Conservation (phyloP, 257 asterid genomes). For the Apocynum venetum region DNA sequence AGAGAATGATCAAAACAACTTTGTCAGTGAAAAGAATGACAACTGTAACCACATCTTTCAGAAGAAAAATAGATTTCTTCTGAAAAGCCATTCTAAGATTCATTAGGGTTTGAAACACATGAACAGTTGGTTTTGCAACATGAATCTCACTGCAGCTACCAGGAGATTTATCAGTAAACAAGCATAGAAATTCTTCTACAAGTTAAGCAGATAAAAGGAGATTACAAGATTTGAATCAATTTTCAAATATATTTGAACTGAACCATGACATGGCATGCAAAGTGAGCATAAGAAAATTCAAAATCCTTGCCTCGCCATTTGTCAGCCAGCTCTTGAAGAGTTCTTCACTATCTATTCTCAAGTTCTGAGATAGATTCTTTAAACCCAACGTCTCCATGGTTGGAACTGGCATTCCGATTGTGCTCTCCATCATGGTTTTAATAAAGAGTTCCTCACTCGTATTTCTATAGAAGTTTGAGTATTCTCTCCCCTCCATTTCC, state of each 20-base stretch:
- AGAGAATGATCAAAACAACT: background rate
- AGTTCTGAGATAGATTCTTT: conserved; percentile 53
- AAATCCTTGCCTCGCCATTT: conserved; percentile 68
- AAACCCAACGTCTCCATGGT: conserved; percentile 88
- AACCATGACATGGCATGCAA: background rate
- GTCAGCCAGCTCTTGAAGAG: conserved; percentile 86
- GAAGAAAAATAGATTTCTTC: background rate
- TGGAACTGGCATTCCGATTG: conserved; percentile 69
- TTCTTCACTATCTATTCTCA: conserved; percentile 72
- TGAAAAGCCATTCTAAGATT: background rate
- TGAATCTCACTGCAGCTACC: background rate
- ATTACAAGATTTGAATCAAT: background rate
- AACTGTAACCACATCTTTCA: background rate
- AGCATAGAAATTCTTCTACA: background rate
- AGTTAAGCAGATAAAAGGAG: background rate
- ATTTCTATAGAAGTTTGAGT: conserved; percentile 58
- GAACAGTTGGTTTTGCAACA: background rate
- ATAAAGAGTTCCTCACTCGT: conserved; percentile 79
- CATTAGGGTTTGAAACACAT: background rate
- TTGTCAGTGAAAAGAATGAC: background rate
- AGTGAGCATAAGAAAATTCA: background rate
- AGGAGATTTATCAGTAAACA: background rate
- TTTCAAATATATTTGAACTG: background rate
- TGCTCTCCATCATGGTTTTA: conserved; percentile 72
- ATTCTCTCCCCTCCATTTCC: conserved; percentile 73